Percentiles rank a stretch among this genome's conserved stretches.
Evolutionary conservation across 306 rosid species (phyloP).

Genomic region (Glycine latifolia): DNA sequence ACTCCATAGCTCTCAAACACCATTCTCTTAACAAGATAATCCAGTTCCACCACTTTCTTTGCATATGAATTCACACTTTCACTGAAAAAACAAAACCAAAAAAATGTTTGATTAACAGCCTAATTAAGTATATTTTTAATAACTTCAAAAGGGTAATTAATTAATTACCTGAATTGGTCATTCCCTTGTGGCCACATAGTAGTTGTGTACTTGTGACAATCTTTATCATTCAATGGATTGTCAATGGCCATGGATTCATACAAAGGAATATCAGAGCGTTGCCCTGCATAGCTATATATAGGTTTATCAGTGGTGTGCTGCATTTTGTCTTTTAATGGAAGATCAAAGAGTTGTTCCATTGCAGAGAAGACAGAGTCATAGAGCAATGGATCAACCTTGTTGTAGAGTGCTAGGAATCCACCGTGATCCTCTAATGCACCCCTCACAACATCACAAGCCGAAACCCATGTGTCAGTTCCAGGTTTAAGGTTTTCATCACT

Average conservation of each 20-base stretch:
- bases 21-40: slow-evolving; percentile 33
- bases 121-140: neutral
- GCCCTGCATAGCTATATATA: slow-evolving; percentile 26
- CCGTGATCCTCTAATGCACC: slow-evolving; percentile 43
- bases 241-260: slow-evolving; percentile 38
- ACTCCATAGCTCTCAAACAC: slow-evolving; percentile 47
- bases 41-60: slow-evolving; percentile 38
- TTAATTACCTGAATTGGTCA: slow-evolving; percentile 34
- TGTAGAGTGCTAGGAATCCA: slow-evolving; percentile 37
- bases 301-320: slow-evolving; percentile 39
- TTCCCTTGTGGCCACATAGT: slow-evolving; percentile 50
- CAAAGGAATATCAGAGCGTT: slow-evolving; percentile 29
- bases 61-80: slow-evolving; percentile 39
- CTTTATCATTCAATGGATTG: slow-evolving; percentile 19
- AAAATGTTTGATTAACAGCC: neutral
- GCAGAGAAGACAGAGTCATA: slow-evolving; percentile 26
- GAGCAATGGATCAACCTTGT: slow-evolving; percentile 10
- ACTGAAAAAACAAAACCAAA: neutral
- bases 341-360: slow-evolving; percentile 36
- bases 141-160: neutral
- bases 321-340: slow-evolving; percentile 19
- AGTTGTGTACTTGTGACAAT: slow-evolving; percentile 20
- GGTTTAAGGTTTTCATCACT: slow-evolving; percentile 40
- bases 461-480: slow-evolving; percentile 31
- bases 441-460: slow-evolving; percentile 17